Evolutionary conservation across 129 eudicot species (phyloP).

Genomic region (Ambrosia trifida): DNA sequence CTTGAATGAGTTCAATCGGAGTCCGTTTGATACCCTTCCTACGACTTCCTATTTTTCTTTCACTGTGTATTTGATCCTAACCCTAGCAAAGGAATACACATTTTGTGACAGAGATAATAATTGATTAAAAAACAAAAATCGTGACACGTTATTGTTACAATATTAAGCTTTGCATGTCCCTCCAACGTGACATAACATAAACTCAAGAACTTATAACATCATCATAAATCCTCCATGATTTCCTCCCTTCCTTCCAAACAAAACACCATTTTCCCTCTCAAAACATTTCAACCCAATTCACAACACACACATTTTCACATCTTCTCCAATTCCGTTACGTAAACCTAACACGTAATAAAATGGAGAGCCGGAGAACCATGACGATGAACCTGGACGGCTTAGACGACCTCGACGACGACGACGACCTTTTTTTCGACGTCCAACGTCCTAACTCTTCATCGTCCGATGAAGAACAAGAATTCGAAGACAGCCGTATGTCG

Average conservation of each 20-base stretch:
- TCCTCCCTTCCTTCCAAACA: conserved; percentile 41
- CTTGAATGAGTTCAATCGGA: too few species aligned
- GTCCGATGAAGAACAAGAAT: conserved; percentile 66
- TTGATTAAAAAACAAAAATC: too few species aligned
- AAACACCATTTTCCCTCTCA: neutral
- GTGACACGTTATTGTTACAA: neutral
- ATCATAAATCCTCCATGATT: conserved; percentile 27
- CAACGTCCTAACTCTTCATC: conserved; percentile 31
- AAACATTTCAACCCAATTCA: conserved; percentile 17
- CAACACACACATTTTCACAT: neutral
- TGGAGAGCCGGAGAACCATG: conserved; percentile 62
- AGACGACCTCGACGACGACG: conserved; percentile 66
- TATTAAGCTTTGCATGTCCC: conserved; percentile 30
- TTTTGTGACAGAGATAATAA: too few species aligned
- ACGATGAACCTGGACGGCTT: conserved; percentile 84
- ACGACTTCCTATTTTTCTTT: too few species aligned
- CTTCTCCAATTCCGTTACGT: conserved; percentile 17
- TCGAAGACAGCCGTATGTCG: conserved; percentile 50
- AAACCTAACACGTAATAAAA: conserved; percentile 42
- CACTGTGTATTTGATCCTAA: too few species aligned
- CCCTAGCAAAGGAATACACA: too few species aligned
- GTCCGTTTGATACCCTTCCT: too few species aligned
- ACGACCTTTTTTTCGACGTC: conserved; percentile 56
- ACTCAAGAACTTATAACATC: conserved; percentile 18
- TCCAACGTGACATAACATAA: conserved; percentile 11